Conservation (phyloP, 331 rosid genomes). For the Erythrophleum ivorense region DNA sequence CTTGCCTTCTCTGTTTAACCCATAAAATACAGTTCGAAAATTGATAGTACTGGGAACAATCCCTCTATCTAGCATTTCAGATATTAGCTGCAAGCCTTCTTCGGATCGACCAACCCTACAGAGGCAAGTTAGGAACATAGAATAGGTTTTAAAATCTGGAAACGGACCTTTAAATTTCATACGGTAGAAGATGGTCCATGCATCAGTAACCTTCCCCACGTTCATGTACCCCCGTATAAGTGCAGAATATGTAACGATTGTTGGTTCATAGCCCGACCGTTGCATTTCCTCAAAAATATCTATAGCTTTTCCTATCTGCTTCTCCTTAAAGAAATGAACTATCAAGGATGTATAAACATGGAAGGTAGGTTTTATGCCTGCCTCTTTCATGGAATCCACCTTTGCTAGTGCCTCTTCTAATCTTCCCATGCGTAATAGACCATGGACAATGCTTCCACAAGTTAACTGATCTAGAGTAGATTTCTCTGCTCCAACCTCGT, state of each 20-base stretch:
- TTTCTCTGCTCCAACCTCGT: constrained; percentile 54
- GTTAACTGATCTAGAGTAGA: constrained; percentile 57
- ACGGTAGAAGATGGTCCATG: constrained; percentile 67
- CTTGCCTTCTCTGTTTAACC: constrained; percentile 87
- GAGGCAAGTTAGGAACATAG: constrained; percentile 73
- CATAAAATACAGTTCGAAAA: constrained; percentile 69
- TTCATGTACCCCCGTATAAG: constrained; percentile 82
- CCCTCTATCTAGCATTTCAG: constrained; percentile 69
- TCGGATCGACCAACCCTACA: constrained; percentile 78
- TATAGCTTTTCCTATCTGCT: constrained; percentile 61
- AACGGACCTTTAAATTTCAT: constrained; percentile 79
- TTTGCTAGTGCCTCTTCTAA: constrained; percentile 72
- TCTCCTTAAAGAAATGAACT: constrained; percentile 71
- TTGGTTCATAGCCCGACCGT: constrained; percentile 71
- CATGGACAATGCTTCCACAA: constrained; percentile 88
- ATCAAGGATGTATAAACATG: constrained; percentile 84
- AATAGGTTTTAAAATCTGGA: constrained; percentile 81
- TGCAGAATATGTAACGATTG: constrained; percentile 67
- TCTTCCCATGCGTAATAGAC: constrained; percentile 62
- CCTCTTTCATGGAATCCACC: constrained; percentile 67
- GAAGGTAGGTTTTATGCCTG: constrained; percentile 62
- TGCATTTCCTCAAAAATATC: constrained; percentile 65
- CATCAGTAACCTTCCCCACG: constrained; percentile 63
- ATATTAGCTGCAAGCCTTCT: constrained; percentile 68
- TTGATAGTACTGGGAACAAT: constrained; percentile 85